These are phyloP conservation scores for Middelhovenomyces tepae DNA, from an alignment of 805 yeast species.

Conservation along the genomic window DNA sequence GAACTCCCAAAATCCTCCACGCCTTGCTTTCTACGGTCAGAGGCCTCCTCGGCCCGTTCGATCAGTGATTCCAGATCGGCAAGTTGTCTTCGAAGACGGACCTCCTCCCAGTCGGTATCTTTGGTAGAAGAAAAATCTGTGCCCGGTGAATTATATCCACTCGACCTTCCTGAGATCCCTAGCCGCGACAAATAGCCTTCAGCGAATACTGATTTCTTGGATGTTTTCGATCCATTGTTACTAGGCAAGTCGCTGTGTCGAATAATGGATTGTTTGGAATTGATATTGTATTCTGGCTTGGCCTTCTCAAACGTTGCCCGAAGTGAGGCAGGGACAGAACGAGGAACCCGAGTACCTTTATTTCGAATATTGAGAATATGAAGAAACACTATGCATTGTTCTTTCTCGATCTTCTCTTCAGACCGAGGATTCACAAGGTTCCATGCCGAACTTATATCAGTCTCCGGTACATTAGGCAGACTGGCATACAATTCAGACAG, in stretches of 20 bases:
- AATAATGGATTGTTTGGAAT: conserved; percentile 43
- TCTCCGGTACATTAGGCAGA: conserved; percentile 63
- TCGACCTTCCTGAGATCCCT: conserved; percentile 35
- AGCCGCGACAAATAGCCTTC: conserved; percentile 49
- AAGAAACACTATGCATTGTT: conserved; percentile 79
- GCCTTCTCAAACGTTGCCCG: conserved; percentile 88
- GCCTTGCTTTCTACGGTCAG: conserved; percentile 31
- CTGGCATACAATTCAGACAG: conserved; percentile 61
- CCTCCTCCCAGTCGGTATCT: conserved; percentile 83
- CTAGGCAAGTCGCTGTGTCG: conserved; percentile 9
- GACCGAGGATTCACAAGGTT: conserved; percentile 87
- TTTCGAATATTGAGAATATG: conserved; percentile 89
- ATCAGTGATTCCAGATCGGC: conserved; percentile 64
- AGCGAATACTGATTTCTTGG: conserved; percentile 23
- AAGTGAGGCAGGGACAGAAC: conserved; percentile 88
- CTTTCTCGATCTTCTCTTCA: conserved; percentile 81
- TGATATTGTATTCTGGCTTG: conserved; percentile 50
- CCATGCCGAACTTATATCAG: conserved; percentile 90
- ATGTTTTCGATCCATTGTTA: conserved; percentile 14
- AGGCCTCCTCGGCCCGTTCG: conserved; percentile 44
- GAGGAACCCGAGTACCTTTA: conserved; percentile 75
- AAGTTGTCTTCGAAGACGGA: conserved; percentile 68
- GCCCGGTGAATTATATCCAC: conserved; percentile 36
- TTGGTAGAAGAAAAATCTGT: conserved; percentile 60
- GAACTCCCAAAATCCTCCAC: conserved; percentile 26